These are phyloP conservation scores for Phytophthora boehmeriae DNA, from an alignment of 352 stramenopile species.

Conservation along the genomic window DNA sequence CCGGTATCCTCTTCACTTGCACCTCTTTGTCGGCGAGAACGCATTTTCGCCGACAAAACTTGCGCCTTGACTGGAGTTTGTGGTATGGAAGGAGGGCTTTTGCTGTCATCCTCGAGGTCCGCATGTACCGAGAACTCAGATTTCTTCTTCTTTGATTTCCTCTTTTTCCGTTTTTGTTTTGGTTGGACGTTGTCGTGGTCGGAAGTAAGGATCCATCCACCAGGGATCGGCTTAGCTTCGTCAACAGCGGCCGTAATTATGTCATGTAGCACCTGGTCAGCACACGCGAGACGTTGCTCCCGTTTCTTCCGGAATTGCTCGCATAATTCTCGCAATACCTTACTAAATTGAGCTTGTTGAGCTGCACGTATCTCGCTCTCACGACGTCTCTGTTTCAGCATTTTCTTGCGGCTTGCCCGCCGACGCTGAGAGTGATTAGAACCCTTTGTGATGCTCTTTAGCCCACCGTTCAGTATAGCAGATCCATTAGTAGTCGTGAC, in stretches of 20 bases:
- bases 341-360: slow-evolving; percentile 48
- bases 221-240: slow-evolving; percentile 14
- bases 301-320: slow-evolving; percentile 34
- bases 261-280: slow-evolving; percentile 39
- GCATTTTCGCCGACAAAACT: slow-evolving; percentile 5
- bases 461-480: neutral
- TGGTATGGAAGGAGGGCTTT: neutral
- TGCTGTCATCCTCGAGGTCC: neutral
- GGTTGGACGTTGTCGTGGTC: slow-evolving; percentile 4
- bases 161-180: slow-evolving; percentile 39
- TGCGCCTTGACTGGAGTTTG: slow-evolving; percentile 12
- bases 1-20: slow-evolving; percentile 18
- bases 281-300: slow-evolving; percentile 22
- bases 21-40: neutral
- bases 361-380: slow-evolving; percentile 36
- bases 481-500: neutral
- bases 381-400: slow-evolving; percentile 64
- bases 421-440: slow-evolving; percentile 59
- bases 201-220: slow-evolving; percentile 18
- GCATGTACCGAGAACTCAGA: neutral
- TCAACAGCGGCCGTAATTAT: slow-evolving; percentile 50
- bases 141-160: slow-evolving; percentile 37
- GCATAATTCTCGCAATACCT: slow-evolving; percentile 50
- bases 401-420: slow-evolving; percentile 68
- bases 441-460: slow-evolving; percentile 7